These are phyloP conservation scores for Trichosporon sp. DNA, from an alignment of 1,284 basidiomycete species.

Conservation along the genomic window DNA sequence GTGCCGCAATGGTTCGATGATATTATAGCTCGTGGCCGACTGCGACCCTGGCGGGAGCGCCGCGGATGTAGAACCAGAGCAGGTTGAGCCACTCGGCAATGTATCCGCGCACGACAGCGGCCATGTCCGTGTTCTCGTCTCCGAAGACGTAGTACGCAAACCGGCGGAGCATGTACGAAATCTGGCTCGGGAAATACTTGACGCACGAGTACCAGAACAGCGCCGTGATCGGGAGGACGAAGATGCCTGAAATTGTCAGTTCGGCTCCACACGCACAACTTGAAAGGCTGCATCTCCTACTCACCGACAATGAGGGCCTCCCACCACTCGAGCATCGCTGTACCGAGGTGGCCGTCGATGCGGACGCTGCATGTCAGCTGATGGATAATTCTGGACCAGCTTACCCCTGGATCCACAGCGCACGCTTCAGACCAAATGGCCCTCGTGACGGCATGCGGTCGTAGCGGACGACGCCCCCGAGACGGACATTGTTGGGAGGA, in stretches of 20 bases:
- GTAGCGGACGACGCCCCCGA: constrained; percentile 19
- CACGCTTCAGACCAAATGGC: constrained; percentile 20
- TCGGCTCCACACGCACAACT: too few relatives aligned
- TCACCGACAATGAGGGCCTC: constrained; percentile 43
- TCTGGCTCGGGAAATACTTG: constrained; percentile 44
- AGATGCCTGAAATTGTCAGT: constrained; percentile 25
- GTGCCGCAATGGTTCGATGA: background rate
- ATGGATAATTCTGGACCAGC: background rate
- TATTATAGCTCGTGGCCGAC: background rate
- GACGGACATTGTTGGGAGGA: constrained; percentile 14
- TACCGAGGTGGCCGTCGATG: constrained; percentile 39
- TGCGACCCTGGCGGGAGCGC: background rate
- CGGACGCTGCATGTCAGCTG: constrained; percentile 27
- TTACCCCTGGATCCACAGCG: constrained; percentile 31
- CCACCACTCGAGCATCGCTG: constrained; percentile 46
- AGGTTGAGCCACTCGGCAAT: constrained; percentile 15
- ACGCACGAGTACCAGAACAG: constrained; percentile 47
- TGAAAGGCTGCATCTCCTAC: too few relatives aligned
- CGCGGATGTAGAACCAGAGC: constrained; percentile 10
- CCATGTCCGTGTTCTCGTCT: constrained; percentile 33
- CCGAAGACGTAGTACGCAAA: constrained; percentile 48
- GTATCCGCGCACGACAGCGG: constrained; percentile 5
- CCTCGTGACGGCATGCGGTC: constrained; percentile 14
- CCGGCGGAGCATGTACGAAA: constrained; percentile 42
- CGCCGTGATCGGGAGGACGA: constrained; percentile 33